These are phyloP conservation scores for Epichloe amarillans DNA, from an alignment of 2,329 filamentous ascomycete species.

Conservation along the genomic window DNA sequence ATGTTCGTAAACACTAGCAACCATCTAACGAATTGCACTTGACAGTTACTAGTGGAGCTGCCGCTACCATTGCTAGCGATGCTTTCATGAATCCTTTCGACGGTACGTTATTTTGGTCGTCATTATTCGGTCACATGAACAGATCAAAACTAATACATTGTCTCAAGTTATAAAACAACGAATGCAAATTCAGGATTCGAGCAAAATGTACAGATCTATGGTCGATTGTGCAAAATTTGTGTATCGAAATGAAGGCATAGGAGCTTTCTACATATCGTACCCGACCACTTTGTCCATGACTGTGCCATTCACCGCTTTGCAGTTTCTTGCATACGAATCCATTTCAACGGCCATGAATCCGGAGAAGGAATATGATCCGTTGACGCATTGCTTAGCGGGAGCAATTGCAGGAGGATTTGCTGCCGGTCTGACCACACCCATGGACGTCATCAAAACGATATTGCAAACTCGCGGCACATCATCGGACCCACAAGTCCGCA, in stretches of 20 bases:
- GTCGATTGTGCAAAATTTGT: constrained; percentile 77
- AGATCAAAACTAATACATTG: neutral
- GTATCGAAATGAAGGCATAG: constrained; percentile 74
- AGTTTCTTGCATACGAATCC: constrained; percentile 96
- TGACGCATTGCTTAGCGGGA: constrained; percentile 87
- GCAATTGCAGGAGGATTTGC: constrained; percentile 88
- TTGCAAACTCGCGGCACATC: constrained; percentile 85
- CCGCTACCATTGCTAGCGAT: constrained; percentile 92
- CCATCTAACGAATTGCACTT: neutral
- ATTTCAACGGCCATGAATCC: constrained; percentile 91
- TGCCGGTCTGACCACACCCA: constrained; percentile 83
- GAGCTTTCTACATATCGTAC: constrained; percentile 96
- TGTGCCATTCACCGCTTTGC: constrained; percentile 89
- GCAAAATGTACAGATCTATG: constrained; percentile 72
- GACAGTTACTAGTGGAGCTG: constrained; percentile 78
- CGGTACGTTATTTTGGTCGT: constrained; percentile 41
- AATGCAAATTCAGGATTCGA: constrained; percentile 97
- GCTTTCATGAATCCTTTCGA: constrained; percentile 99
- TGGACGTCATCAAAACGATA: constrained; percentile 97
- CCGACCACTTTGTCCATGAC: constrained; percentile 98
- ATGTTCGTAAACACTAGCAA: neutral
- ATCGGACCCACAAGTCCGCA: constrained; percentile 64
- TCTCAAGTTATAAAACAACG: constrained; percentile 88
- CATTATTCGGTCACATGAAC: neutral
- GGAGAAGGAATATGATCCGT: constrained; percentile 70